phyloP scores from a whole-genome alignment of 1,284 basidiomycete species.

The Naganishia cerealis region DNA sequence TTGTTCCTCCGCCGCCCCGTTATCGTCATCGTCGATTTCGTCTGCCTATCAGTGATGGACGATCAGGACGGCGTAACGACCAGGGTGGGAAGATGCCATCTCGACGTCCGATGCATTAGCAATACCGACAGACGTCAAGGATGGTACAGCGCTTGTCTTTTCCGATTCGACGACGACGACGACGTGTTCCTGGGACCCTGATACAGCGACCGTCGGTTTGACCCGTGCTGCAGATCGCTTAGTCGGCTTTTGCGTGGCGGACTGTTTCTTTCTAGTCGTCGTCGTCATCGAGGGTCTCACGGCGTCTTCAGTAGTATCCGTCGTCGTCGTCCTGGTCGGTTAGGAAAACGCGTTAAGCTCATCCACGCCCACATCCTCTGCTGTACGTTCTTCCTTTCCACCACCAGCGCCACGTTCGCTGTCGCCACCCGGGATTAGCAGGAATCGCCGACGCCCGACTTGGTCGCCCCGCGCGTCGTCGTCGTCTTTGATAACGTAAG shows the following conservation, averaged over 20 bases:
- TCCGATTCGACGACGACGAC: neutral
- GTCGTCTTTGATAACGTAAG: neutral
- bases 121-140: neutral
- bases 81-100: neutral
- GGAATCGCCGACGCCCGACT: neutral
- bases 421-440: neutral
- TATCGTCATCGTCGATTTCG: neutral
- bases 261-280: neutral
- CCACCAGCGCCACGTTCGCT: too few species aligned
- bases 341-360: slow-evolving; percentile 12
- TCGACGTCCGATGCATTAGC: neutral
- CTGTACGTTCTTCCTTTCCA: neutral
- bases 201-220: neutral
- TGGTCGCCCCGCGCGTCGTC: slow-evolving; percentile 8
- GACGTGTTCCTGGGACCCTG: neutral
- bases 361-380: slow-evolving; percentile 2
- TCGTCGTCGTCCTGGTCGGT: neutral
- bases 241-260: neutral
- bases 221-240: neutral
- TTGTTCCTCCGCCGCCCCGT: too few species aligned
- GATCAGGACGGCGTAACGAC: neutral
- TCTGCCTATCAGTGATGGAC: too few species aligned
- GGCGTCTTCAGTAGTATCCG: neutral
- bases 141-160: neutral
- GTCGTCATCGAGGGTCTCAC: neutral